These are phyloP conservation scores for Isoetes taiwanensis DNA, from an alignment of 75 land plant species.

Conservation along the genomic window DNA sequence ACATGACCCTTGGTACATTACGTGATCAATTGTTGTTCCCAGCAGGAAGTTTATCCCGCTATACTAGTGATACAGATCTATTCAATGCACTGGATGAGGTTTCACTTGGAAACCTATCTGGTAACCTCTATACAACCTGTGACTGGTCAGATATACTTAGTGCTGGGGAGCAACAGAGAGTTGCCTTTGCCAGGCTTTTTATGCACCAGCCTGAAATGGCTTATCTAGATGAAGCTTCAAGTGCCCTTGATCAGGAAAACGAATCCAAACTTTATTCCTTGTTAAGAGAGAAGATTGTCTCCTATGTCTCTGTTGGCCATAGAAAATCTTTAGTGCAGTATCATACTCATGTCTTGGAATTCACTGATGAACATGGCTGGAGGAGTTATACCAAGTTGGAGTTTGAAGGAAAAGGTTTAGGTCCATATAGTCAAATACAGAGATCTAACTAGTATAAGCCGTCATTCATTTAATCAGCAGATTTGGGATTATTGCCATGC, in stretches of 20 bases:
- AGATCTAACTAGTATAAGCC: too few species aligned
- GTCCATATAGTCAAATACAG: too few species aligned
- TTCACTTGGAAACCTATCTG: slow-evolving; percentile 21
- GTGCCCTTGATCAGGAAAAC: slow-evolving; percentile 32
- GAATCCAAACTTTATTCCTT: slow-evolving; percentile 25
- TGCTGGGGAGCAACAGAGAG: slow-evolving; percentile 33
- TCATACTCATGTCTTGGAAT: slow-evolving; percentile 30
- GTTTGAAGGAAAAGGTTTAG: too few species aligned
- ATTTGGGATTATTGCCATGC: too few species aligned
- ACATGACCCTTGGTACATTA: slow-evolving; percentile 36
- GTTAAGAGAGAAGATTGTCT: slow-evolving; percentile 11
- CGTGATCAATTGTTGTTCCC: slow-evolving; percentile 38
- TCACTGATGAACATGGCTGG: slow-evolving; percentile 22
- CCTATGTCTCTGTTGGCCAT: slow-evolving; percentile 38
- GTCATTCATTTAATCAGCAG: too few species aligned
- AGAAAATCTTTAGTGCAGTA: slow-evolving; percentile 29
- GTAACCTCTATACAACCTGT: slow-evolving; percentile 22
- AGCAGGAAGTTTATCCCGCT: not conserved
- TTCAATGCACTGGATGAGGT: too few species aligned
- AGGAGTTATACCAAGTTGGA: slow-evolving; percentile 16
- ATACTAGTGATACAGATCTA: not conserved
- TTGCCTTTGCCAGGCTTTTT: slow-evolving; percentile 36
- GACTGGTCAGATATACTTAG: slow-evolving; percentile 36
- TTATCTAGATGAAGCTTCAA: slow-evolving; percentile 37
- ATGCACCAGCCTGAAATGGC: slow-evolving; percentile 31